Conservation (phyloP, 768 basidiomycete genomes). For the Asterophora parasitica region DNA sequence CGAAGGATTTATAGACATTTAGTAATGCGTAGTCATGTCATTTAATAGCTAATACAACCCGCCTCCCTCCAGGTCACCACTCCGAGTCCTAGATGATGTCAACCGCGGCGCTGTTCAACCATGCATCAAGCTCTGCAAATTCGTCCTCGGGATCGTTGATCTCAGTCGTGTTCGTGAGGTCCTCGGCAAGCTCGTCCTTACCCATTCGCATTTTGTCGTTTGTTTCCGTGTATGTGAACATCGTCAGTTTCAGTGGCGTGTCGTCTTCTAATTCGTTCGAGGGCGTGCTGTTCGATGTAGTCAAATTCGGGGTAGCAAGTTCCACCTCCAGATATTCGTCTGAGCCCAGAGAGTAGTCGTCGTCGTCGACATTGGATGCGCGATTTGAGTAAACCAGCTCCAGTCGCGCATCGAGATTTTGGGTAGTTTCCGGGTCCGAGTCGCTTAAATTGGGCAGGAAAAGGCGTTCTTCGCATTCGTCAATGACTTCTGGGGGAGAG, state of each 20-base stretch:
- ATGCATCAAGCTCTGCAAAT: slow-evolving; percentile 63
- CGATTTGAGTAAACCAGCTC: not conserved
- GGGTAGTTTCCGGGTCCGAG: not conserved
- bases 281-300: not conserved
- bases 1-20: slow-evolving; percentile 9
- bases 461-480: not conserved
- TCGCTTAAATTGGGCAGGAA: slow-evolving; percentile 7
- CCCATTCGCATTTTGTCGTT: too few relatives aligned
- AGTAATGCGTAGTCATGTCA: not conserved
- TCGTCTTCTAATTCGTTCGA: slow-evolving; percentile 1
- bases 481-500: not conserved
- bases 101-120: slow-evolving; percentile 63
- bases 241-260: not conserved
- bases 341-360: slow-evolving; percentile 29
- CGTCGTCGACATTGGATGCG: slow-evolving; percentile 10
- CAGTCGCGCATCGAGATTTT: not conserved
- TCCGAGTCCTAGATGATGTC: slow-evolving; percentile 46
- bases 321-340: slow-evolving; percentile 9
- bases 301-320: slow-evolving; percentile 2
- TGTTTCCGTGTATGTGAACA: not conserved
- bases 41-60: slow-evolving; percentile 1
- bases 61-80: not conserved
- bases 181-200: too few relatives aligned
- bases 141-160: slow-evolving; percentile 35
- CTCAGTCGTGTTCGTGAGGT: not conserved